Base-by-base conservation (phyloP, 2,329 filamentous ascomycete species). In the Nothophaeocryptopus gaeumannii region DNA sequence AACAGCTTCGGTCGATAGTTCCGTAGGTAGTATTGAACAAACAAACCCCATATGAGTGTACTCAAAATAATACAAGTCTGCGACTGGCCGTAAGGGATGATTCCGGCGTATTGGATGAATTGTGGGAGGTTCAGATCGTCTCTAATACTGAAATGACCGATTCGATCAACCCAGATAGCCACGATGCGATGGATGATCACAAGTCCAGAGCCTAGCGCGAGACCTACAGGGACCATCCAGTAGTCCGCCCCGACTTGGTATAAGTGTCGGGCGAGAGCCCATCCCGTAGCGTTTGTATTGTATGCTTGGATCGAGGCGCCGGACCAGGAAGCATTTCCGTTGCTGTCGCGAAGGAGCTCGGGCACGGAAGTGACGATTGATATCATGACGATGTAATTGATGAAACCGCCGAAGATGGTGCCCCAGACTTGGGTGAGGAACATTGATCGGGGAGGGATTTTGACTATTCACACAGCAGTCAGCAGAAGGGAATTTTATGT, bases 391-490 rank as follows among this genome's bases (percentile, higher is more conserved):
- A 71, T 76, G 48, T 80, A 81, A 66, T 55, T 55, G 45, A 55
- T 53, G 31, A 53, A 53, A 10, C 50, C 78, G 7, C 79, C 79
- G 0, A 82, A 66, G 1, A 81, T 58, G 0, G 78, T 81, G 12
- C 77, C 79, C 54, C 78, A 81, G 4, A 81, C 69, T 31, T 82
- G 79, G 0, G 77, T 81, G 5, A 74, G 56, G 55, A 82, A 81
- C 78, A 81, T 81, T 42, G 73, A 62, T 0, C 76, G 73, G 2
- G 76, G 78, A 1, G 78, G 76, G 5, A 81, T 77, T 55, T 82
- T 82, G 58, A 56, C 50, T 55, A 33, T n/a, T 37, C 7, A 8
- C 2, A 2, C 1, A 14, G 29, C 26, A 40, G 37, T 31, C 10
- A n/a, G n/a, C 8, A 12, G 20, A 14, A n/a, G 11, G 2, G 16